Conservation (phyloP, 805 yeast genomes). For the Candida railenensis region DNA sequence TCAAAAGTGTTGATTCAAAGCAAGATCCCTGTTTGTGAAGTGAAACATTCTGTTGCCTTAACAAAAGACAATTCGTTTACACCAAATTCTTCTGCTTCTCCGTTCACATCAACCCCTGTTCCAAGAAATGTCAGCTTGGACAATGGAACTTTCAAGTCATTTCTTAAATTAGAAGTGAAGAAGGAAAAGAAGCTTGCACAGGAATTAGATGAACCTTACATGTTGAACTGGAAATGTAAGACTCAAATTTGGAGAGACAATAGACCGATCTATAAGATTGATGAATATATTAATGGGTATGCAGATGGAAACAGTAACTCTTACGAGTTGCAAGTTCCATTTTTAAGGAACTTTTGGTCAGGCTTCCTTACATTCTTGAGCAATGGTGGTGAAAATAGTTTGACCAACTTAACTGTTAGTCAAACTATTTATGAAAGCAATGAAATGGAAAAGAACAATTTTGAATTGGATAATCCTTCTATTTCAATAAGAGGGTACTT, state of each 20-base stretch:
- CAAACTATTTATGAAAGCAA: constrained; percentile 30
- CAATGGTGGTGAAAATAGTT: constrained; percentile 25
- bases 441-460: constrained; percentile 7
- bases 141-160: constrained; percentile 24
- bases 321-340: constrained; percentile 33
- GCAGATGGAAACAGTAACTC: constrained; percentile 11
- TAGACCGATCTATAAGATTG: constrained; percentile 18
- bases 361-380: constrained; percentile 35
- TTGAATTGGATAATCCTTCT: constrained; percentile 9
- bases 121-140: constrained; percentile 10
- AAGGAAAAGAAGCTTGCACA: neutral
- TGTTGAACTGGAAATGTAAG: constrained; percentile 29
- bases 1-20: neutral
- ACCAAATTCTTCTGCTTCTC: constrained; percentile 17
- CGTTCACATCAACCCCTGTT: constrained; percentile 10
- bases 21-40: constrained; percentile 18
- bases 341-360: constrained; percentile 36
- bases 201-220: constrained; percentile 7
- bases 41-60: constrained; percentile 7
- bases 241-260: constrained; percentile 23
- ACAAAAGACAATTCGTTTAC: constrained; percentile 6
- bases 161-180: constrained; percentile 18
- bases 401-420: constrained; percentile 21
- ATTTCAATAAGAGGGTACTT: constrained; percentile 20
- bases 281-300: constrained; percentile 35